phyloP scores from a whole-genome alignment of 2,329 filamentous ascomycete species.

The Phialophora chinensis region DNA sequence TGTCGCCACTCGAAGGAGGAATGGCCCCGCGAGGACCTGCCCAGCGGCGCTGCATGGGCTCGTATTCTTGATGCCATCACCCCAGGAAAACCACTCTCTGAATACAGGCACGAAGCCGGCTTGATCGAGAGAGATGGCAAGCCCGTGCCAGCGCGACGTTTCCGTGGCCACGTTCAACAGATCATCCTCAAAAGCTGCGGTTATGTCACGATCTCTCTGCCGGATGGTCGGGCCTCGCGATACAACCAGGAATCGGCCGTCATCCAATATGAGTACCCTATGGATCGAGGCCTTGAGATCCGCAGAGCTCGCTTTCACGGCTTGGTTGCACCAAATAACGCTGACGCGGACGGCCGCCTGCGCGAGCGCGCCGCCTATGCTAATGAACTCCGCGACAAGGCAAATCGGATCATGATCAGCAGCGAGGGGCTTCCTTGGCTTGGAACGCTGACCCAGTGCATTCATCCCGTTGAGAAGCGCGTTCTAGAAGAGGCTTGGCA shows the following conservation, averaged over 20 bases:
- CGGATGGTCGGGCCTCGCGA: constrained; percentile 37
- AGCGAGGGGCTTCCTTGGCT: constrained; percentile 33
- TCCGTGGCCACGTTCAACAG: constrained; percentile 46
- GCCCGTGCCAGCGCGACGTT: constrained; percentile 28
- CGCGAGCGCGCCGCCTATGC: not conserved
- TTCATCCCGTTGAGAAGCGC: constrained; percentile 41
- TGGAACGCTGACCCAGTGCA: constrained; percentile 41
- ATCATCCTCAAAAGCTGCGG: constrained; percentile 67
- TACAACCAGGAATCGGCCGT: constrained; percentile 47
- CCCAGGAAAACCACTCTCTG: constrained; percentile 52
- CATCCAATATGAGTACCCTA: constrained; percentile 9
- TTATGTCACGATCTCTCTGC: constrained; percentile 53
- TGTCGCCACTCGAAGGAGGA: constrained; percentile 35
- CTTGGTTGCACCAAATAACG: not conserved
- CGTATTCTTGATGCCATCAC: constrained; percentile 58
- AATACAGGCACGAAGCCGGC: constrained; percentile 43
- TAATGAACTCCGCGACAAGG: constrained; percentile 2
- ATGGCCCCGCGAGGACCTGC: constrained; percentile 45
- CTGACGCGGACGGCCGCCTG: not conserved
- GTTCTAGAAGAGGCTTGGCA: constrained; percentile 40
- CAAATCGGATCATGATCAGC: constrained; percentile 1
- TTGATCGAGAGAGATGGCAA: constrained; percentile 31
- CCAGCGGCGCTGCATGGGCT: constrained; percentile 57
- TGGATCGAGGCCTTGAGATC: constrained; percentile 29
- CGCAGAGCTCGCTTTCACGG: constrained; percentile 22